These are phyloP conservation scores for Neonectria hederae DNA, from an alignment of 2,329 filamentous ascomycete genomes.

Conservation along the genomic window DNA sequence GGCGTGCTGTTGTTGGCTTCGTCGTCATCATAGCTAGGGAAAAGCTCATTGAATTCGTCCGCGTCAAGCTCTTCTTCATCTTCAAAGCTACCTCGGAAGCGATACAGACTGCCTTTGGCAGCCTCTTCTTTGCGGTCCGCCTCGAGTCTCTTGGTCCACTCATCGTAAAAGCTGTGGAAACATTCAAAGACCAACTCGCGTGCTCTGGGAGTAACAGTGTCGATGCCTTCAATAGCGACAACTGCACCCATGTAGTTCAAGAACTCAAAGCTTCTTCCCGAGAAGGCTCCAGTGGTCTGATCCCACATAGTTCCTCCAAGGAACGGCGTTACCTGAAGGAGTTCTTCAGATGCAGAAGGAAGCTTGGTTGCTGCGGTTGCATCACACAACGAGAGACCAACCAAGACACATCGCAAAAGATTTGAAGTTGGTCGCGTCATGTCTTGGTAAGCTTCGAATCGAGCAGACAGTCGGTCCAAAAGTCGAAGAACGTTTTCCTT, in stretches of 20 bases:
- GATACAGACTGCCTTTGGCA: slow-evolving; percentile 80
- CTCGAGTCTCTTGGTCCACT: slow-evolving; percentile 82
- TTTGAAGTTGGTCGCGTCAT: slow-evolving; percentile 81
- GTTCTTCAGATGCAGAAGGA: slow-evolving; percentile 46
- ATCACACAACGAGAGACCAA: slow-evolving; percentile 75
- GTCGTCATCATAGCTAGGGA: slow-evolving; percentile 77
- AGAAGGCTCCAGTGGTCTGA: slow-evolving; percentile 30
- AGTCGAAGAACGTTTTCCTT: slow-evolving; percentile 72
- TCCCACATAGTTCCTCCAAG: slow-evolving; percentile 57
- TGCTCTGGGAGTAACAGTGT: slow-evolving; percentile 51
- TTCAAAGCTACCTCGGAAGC: slow-evolving; percentile 80
- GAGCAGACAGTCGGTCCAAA: slow-evolving; percentile 71
- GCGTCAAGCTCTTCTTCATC: slow-evolving; percentile 79
- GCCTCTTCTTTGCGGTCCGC: slow-evolving; percentile 80
- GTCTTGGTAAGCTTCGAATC: slow-evolving; percentile 85
- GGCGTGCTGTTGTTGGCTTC: slow-evolving; percentile 48
- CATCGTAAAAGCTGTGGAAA: slow-evolving; percentile 77
- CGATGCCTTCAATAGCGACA: slow-evolving; percentile 58
- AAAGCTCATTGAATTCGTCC: slow-evolving; percentile 80
- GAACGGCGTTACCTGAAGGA: slow-evolving; percentile 64
- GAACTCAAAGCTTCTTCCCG: slow-evolving; percentile 54
- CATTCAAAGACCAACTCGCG: slow-evolving; percentile 69
- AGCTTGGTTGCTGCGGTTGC: slow-evolving; percentile 54
- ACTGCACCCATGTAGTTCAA: slow-evolving; percentile 48
- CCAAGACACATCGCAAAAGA: slow-evolving; percentile 79